phyloP scores from a whole-genome alignment of 2,329 filamentous ascomycete species.

The Akanthomyces uredinophilus region DNA sequence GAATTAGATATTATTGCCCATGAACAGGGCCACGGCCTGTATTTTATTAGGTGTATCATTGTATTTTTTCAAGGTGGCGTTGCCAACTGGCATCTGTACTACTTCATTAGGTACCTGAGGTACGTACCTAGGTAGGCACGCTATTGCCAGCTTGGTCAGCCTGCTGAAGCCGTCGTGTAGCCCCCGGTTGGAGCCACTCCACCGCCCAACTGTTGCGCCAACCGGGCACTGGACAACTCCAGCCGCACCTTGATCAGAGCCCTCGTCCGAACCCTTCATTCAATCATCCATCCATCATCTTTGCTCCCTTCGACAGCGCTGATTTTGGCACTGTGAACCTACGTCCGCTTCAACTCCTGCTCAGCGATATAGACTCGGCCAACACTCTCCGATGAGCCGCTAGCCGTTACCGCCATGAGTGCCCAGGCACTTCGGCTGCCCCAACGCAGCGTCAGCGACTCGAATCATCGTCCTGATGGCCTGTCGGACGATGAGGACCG shows the following conservation, averaged over 20 bases:
- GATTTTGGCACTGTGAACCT: neutral
- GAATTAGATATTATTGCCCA: too few relatives aligned
- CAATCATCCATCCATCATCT: neutral
- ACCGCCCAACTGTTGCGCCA: neutral
- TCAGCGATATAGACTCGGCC: neutral
- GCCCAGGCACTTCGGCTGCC: slow-evolving; percentile 13
- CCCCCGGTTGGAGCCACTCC: neutral
- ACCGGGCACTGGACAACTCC: slow-evolving; percentile 6
- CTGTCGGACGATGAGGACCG: slow-evolving; percentile 29
- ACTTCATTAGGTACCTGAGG: neutral
- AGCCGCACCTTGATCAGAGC: neutral
- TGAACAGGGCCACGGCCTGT: too few relatives aligned
- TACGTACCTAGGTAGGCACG: neutral
- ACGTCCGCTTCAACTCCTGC: neutral
- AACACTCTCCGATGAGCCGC: slow-evolving; percentile 5
- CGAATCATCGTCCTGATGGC: slow-evolving; percentile 11
- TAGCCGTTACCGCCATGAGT: slow-evolving; percentile 9
- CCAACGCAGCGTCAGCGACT: slow-evolving; percentile 9
- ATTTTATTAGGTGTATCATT: too few relatives aligned
- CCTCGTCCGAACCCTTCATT: neutral
- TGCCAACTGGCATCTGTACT: too few relatives aligned
- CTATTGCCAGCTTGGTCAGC: neutral
- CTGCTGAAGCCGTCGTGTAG: neutral
- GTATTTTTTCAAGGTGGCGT: too few relatives aligned
- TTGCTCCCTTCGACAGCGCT: neutral